Base-by-base conservation (phyloP, 2,329 filamentous ascomycete species). In the Periglandula ipomoeae region DNA sequence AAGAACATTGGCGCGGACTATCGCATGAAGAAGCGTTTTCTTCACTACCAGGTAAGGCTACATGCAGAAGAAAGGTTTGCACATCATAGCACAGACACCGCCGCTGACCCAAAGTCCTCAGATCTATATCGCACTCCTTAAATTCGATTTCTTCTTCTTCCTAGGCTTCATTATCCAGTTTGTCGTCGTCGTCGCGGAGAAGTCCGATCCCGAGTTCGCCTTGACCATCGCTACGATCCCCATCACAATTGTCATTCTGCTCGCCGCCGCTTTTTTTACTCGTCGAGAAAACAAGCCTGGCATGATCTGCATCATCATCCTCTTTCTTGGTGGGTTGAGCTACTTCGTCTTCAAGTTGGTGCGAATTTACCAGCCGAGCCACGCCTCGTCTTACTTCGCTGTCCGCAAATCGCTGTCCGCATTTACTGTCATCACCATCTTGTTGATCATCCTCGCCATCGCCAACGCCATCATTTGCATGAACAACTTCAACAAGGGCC, bases 131-230 rank as follows among this genome's bases (percentile, higher is more conserved):
- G 89, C 93, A 34, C 79, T 98, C 10, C 78, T 98, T 56, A 98
- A 98, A 69, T 98, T 98, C 66, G 93, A 98, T 70, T 97, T 98
- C 70, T 98, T 98, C 81, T 97, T 98, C 75, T 98, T 98, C 76
- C 81, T 98, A 45, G 93, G 91, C 48, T 98, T 98, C 67, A 97
- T 93, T 6, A 88, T 98, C 42, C 93, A 98, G 64, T 98, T 98
- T 67, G 79, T 97, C 47, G 91, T 98, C 58, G 86, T 97, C 51
- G 89, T 98, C 51, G 84, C 80, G 40, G 73, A 75, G 40, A 78
- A 73, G 52, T 76, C 77, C 43, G 78, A 84, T 53, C 73, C 81
- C 59, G 93, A 98, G 66, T 88, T 93, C 59, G 85, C 79, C 48
- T 75, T 97, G 46, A 98, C 94, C 7, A 82, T 93, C 43, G 87